Base-by-base conservation (phyloP, 2,329 filamentous ascomycete species). In the Monosporascus sp. region DNA sequence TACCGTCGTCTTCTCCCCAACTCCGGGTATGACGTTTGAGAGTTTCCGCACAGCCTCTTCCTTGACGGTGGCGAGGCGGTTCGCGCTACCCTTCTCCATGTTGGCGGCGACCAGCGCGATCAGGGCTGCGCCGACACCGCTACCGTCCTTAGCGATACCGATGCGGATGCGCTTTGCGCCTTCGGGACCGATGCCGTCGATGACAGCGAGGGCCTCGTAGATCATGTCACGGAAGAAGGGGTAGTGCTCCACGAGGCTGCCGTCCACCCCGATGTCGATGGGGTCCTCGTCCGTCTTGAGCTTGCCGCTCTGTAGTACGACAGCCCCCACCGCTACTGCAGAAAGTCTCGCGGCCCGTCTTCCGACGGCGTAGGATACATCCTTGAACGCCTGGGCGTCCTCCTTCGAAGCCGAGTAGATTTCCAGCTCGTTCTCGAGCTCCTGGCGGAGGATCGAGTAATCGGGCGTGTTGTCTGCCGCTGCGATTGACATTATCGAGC, bases 71-170 rank as follows among this genome's bases (percentile, higher is more conserved):
- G 65, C 65, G 49, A 79, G 58, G 59, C 73, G 73, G 52, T 80
- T 76, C 3, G 65, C 49, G 17, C 60, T 50, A 34, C 52, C 53
- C 55, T 68, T 79, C 71, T 84, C 80, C 76, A 80, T 84, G 65
- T 80, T 76, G 2, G 88, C 88, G 1, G 93, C 93, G 27, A 97
- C 89, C 49, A 97, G 81, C 50, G 94, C 94, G 72, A 97, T 97
- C 63, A 99, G 76, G 41, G 94, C 94, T 3, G 94, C 94, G 51
- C 94, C 94, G n/a, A 96, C 90, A 58, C 91, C 94, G 59, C 89
- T 94, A 48, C 94, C 94, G 69, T 99, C 94, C 79, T 96, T 97
- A 57, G 94, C 94, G 66, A 97, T 94, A 22, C 93, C 94, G 65
- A 99, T 97, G 53, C 91, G 82, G 60, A 99, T 89, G 73, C 86